Percentiles rank a stretch among this genome's conserved stretches.
phyloP scores from a whole-genome alignment of 352 stramenopile genomes.

The Elongisporangium prolatum region DNA sequence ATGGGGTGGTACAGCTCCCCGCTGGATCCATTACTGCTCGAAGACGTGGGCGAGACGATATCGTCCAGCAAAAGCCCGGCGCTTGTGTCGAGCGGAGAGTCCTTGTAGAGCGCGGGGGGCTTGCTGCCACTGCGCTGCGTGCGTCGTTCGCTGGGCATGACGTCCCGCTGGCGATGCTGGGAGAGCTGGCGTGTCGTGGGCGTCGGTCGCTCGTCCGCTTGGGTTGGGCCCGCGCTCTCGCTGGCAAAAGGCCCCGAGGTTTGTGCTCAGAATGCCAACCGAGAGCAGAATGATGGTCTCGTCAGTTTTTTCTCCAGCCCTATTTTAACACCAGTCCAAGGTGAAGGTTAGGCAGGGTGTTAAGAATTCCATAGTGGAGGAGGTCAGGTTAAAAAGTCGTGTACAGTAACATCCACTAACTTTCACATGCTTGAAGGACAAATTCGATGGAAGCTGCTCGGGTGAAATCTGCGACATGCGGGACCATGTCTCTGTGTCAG shows the following conservation, averaged over 20 bases:
- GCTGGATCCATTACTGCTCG: slow-evolving; percentile 48
- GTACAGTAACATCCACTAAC: neutral
- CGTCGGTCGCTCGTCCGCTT: neutral
- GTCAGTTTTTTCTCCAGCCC: neutral
- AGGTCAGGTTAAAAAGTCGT: neutral
- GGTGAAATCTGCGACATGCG: neutral
- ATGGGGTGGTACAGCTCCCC: slow-evolving; percentile 18
- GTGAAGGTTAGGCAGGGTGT: too few relatives aligned
- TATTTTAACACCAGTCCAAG: neutral
- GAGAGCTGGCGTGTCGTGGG: neutral
- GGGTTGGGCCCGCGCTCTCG: neutral
- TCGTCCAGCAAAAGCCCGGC: slow-evolving; percentile 10
- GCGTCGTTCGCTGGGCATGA: neutral
- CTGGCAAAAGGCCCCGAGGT: neutral
- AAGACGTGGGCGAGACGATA: slow-evolving; percentile 46
- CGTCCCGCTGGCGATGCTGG: neutral
- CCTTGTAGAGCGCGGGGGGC: neutral
- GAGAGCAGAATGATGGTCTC: neutral
- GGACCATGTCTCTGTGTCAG: neutral
- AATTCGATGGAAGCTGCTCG: neutral
- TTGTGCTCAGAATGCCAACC: neutral
- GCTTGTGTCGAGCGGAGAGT: neutral
- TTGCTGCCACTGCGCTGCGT: neutral
- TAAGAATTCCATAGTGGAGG: neutral
- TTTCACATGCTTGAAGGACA: neutral